Conservation (phyloP, 2,329 filamentous ascomycete genomes). For the Helotiales sp. region DNA sequence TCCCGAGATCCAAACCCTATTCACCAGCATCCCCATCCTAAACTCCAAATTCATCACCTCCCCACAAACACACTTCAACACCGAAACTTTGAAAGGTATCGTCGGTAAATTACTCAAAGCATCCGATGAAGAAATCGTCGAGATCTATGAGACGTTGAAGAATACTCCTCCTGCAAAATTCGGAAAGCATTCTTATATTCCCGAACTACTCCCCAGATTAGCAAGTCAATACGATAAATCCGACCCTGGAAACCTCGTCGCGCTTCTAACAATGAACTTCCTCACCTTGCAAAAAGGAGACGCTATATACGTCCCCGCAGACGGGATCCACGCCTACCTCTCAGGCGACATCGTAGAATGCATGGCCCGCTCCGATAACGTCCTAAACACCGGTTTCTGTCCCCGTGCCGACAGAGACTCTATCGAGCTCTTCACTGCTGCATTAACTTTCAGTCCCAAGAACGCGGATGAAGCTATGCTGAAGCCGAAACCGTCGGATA, state of each 20-base stretch:
- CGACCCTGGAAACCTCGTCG: slow-evolving; percentile 69
- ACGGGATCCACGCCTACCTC: slow-evolving; percentile 94
- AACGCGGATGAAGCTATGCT: slow-evolving; percentile 56
- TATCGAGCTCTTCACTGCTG: slow-evolving; percentile 61
- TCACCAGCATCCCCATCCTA: slow-evolving; percentile 39
- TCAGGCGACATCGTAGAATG: slow-evolving; percentile 95
- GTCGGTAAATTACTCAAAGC: slow-evolving; percentile 36
- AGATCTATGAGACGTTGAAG: slow-evolving; percentile 53
- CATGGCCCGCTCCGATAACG: slow-evolving; percentile 97
- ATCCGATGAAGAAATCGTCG: slow-evolving; percentile 46
- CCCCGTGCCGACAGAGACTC: slow-evolving; percentile 63
- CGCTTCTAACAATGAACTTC: slow-evolving; percentile 74
- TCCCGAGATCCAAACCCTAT: slow-evolving; percentile 55
- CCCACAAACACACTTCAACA: slow-evolving; percentile 48
- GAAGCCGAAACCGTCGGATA: slow-evolving; percentile 46
- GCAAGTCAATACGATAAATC: slow-evolving; percentile 60
- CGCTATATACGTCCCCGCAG: slow-evolving; percentile 89
- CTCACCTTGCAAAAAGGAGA: slow-evolving; percentile 68
- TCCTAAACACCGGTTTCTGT: slow-evolving; percentile 74
- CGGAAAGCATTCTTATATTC: slow-evolving; percentile 55
- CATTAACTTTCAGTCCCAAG: slow-evolving; percentile 65
- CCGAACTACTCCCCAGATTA: slow-evolving; percentile 63
- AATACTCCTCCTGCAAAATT: slow-evolving; percentile 49
- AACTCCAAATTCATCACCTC: slow-evolving; percentile 20
- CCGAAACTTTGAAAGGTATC: slow-evolving; percentile 57